Base-by-base conservation (phyloP, 2,329 filamentous ascomycete species). In the Monilinia vaccinii-corymbosi region DNA sequence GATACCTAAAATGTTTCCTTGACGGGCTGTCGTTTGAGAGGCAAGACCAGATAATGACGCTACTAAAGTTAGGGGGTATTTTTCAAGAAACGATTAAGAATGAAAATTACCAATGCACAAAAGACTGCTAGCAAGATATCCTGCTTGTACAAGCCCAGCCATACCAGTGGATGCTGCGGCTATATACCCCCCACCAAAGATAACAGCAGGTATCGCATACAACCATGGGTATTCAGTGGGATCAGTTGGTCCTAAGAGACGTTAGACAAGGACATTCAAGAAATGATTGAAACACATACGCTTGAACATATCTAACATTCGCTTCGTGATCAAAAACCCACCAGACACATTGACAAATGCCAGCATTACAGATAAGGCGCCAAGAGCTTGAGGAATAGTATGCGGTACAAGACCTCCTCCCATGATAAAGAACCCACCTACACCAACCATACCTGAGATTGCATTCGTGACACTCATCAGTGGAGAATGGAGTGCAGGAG, bases 381-480 rank as follows among this genome's bases (percentile, higher is more conserved):
- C 91, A 40, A 96, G 83, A 2, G 76, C 74, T 71, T 96, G 90
- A 0, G 91, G 91, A 7, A 95, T 78, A 0, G 89, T 95, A 67
- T 86, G 83, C 0, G 89, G 89, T 0, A 90, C 65, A 69, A 85
- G 87, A 28, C 90, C 90, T 34, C 91, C 91, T 14, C 91, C 91
- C 76, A 96, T 87, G 58, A 96, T 86, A 75, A 95, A 96, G 65
- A 96, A 80, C 14, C 91, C 91, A 60, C 91, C 91, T 62, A 96
- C 81, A 61, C 91, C 91, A 34, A 96, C 91, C 87, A 96, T 90
- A 58, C 83, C 80, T 79, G 63, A 40, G 23, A 96, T 96, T 32
- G 91, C 91, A 71, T 96, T 96, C 9, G 91, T 96, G 40, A 95
- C 91, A 66, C 88, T 92, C 91, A 96, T 96, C 6, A 96, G 76